phyloP scores from a whole-genome alignment of 129 eudicot species.

The Smallanthus sonchifolius region DNA sequence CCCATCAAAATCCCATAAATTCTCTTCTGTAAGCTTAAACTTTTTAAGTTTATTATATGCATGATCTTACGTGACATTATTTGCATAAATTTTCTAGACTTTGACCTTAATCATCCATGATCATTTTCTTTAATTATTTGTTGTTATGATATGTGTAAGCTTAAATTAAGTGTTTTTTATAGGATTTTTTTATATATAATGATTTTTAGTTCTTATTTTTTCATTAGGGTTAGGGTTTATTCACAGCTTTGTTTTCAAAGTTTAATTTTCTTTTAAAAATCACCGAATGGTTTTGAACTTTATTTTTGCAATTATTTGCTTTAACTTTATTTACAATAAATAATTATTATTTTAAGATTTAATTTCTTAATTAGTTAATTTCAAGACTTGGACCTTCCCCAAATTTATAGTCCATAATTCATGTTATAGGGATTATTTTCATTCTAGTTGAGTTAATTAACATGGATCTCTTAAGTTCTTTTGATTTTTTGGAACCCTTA shows the following conservation, averaged over 20 bases:
- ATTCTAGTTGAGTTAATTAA: background rate
- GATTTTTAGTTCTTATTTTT: constrained; percentile 1
- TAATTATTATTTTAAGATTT: background rate
- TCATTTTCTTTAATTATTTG: constrained; percentile 10
- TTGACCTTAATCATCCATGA: background rate
- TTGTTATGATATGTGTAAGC: background rate
- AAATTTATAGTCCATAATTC: background rate
- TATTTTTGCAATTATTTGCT: constrained; percentile 3
- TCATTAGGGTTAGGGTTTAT: constrained; percentile 36
- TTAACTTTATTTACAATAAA: background rate
- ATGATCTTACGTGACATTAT: constrained; percentile 16
- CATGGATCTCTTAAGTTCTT: background rate
- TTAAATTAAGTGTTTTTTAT: background rate
- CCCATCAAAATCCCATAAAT: constrained; percentile 4
- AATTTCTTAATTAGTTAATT: background rate
- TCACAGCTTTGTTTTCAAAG: background rate
- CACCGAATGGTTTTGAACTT: background rate
- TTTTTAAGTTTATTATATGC: constrained; percentile 8
- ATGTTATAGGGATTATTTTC: background rate
- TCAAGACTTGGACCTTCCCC: constrained; percentile 6
- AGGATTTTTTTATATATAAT: background rate
- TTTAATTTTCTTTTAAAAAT: too few species aligned
- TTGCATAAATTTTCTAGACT: background rate
- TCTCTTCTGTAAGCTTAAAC: constrained; percentile 15
- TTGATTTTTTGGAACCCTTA: background rate